Evolutionary conservation across 176 grass and related monocot species (phyloP), one percentile per base, ranked within the genome.

Genomic region (Oryza nivara): DNA sequence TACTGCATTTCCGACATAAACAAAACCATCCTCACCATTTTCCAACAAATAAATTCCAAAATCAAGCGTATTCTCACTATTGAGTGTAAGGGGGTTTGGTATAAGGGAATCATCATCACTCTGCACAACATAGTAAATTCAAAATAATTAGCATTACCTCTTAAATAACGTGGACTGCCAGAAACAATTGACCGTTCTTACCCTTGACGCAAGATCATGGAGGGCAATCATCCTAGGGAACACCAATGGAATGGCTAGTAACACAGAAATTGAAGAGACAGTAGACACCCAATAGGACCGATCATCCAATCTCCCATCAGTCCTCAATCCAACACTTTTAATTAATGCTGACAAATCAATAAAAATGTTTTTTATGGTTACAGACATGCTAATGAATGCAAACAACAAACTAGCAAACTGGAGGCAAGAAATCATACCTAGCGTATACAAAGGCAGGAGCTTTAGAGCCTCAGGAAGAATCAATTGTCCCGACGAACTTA

Each of bases 391-490:
- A 14, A 82, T 19, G 19, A 81, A 72, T 69, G 15, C 26, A 56
- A 67, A 41, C n/a, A 45, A 73, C 9, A 54, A 36, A 65, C 51
- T 65, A 72, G 17, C 9, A 63, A 12, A 80, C 10, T 65, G 30
- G 32, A 91, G 25, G 26, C 35, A 82, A 80, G 4, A 67, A 58
- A 84, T 63, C 81, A 74, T 88, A 96, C 94, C 94, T 68, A 96
- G 81, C 36, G 91, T 91, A 92, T 96, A 96, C 72, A 96, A 70
- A 78, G 94, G 94, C 74, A 96, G 84, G 35, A 96, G 91, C 80
- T 96, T 96, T 47, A 96, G 84, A 82, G 88, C 94, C 78, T 96
- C 94, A 1, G 94, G 94, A 87, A 96, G 91, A 81, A 93, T 96
- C 47, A 96, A 85, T 81, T 96, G 94, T 22, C 94, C 94, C n/a